Conservation (phyloP, 768 basidiomycete species). For the Phanerochaete sordida region DNA sequence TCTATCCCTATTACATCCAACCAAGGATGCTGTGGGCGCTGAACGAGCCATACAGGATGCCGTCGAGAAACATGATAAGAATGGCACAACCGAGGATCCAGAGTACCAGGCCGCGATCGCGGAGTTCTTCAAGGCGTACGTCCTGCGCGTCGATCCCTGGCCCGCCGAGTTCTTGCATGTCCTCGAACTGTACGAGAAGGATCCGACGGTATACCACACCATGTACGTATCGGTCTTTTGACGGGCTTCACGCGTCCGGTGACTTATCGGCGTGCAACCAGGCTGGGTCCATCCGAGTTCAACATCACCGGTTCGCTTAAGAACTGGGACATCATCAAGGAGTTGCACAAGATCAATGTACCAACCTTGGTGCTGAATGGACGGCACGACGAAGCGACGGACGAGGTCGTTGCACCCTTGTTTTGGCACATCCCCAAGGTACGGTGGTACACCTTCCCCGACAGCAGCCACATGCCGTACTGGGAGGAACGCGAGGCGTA, state of each 20-base stretch:
- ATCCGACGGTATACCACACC: conserved; percentile 44
- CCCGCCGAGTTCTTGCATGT: conserved; percentile 35
- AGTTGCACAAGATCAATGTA: conserved; percentile 37
- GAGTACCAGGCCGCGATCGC: conserved; percentile 43
- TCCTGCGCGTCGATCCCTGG: conserved; percentile 43
- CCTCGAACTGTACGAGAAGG: conserved; percentile 33
- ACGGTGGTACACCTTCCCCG: conserved; percentile 42
- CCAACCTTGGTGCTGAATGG: conserved; percentile 36
- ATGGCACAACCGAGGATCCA: conserved; percentile 36
- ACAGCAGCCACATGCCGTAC: conserved; percentile 42
- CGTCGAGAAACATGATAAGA: conserved; percentile 37
- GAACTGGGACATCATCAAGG: conserved; percentile 43
- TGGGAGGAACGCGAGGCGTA: conserved; percentile 40
- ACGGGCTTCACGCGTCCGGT: background rate
- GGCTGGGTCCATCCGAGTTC: conserved; percentile 33
- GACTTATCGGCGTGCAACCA: background rate
- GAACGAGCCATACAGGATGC: background rate
- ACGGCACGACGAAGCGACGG: conserved; percentile 36
- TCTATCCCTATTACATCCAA: background rate
- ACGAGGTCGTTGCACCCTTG: conserved; percentile 34
- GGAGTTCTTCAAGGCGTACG: conserved; percentile 39
- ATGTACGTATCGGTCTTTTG: conserved; percentile 32
- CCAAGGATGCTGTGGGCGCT: background rate
- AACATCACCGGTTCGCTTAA: conserved; percentile 38
- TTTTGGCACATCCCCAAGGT: conserved; percentile 36